These are phyloP conservation scores for Aureobasidium sp. DNA, from an alignment of 2,329 filamentous ascomycete genomes.

Conservation along the genomic window DNA sequence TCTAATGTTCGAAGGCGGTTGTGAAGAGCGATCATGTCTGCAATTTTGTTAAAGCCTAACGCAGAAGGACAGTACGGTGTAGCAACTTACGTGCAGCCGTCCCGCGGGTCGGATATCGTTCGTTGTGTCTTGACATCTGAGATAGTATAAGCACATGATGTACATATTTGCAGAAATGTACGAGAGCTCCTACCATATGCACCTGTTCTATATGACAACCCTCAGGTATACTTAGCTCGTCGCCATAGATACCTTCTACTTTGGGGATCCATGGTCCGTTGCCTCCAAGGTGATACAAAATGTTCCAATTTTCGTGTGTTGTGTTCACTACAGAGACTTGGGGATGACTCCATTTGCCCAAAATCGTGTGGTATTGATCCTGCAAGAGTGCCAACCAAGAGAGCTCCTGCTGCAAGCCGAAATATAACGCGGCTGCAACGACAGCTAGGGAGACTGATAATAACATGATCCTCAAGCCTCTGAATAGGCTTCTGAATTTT, in stretches of 20 bases:
- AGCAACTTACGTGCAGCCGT: slow-evolving; percentile 33
- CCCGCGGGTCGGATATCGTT: slow-evolving; percentile 47
- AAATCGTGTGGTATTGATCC: background rate
- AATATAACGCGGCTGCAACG: background rate
- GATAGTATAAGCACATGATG: slow-evolving; percentile 1
- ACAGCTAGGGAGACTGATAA: background rate
- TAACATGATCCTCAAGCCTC: background rate
- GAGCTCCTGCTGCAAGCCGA: background rate
- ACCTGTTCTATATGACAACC: slow-evolving; percentile 49
- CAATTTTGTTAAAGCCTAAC: background rate
- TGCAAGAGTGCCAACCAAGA: background rate
- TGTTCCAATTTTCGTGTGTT: slow-evolving; percentile 35
- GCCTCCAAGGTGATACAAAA: slow-evolving; percentile 48
- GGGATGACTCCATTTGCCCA: background rate
- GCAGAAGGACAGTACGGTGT: background rate
- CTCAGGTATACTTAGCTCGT: slow-evolving; percentile 38
- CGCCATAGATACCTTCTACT: slow-evolving; percentile 33
- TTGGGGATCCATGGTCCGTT: slow-evolving; percentile 52
- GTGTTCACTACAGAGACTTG: background rate
- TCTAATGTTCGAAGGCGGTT: slow-evolving; percentile 39
- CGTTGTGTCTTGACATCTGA: slow-evolving; percentile 52
- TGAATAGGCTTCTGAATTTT: background rate
- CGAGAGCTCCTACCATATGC: slow-evolving; percentile 44
- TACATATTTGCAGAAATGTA: slow-evolving; percentile 1
- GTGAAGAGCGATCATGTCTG: slow-evolving; percentile 44